A percentile compares a stretch with the other conserved stretches of the same genome.
Evolutionary conservation across 2,329 filamentous ascomycete species (phyloP).

Genomic region (Sordariomycetes sp.): DNA sequence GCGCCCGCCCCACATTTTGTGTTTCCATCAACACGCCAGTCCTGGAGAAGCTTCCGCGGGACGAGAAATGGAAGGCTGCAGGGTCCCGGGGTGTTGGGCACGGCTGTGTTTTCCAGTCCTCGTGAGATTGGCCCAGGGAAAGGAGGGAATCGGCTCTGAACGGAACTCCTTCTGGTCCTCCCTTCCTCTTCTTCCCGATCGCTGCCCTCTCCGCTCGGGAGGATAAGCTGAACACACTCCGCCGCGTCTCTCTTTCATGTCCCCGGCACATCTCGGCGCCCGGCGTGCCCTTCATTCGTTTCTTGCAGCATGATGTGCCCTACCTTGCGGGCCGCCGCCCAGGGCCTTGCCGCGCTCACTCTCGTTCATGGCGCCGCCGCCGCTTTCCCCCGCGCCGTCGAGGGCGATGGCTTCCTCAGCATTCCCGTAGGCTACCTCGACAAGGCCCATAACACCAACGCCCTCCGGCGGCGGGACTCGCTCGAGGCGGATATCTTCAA

Average conservation of each 20-base stretch:
- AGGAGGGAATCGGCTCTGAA: neutral
- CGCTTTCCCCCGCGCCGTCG: conserved; percentile 16
- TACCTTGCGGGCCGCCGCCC: neutral
- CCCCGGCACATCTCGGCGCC: too few species aligned
- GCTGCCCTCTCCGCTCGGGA: neutral
- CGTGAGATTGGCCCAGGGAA: neutral
- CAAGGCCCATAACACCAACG: conserved; percentile 8
- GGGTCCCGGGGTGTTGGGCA: neutral
- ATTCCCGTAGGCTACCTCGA: conserved; percentile 22
- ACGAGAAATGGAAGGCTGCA: neutral
- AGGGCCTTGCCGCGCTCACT: conserved; percentile 1
- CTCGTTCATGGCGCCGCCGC: conserved; percentile 6
- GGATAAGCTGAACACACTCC: too few species aligned
- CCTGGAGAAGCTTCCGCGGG: too few species aligned
- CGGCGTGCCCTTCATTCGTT: too few species aligned
- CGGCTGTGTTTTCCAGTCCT: neutral
- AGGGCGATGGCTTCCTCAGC: conserved; percentile 24
- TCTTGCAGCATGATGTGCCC: neutral
- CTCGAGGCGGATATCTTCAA: conserved; percentile 22
- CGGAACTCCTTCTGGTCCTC: neutral
- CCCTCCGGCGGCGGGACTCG: conserved; percentile 8
- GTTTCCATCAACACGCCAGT: too few species aligned
- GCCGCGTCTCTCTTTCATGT: too few species aligned
- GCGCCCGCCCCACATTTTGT: neutral
- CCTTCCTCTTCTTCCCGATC: neutral